Conservation (phyloP, 148 eudicot genomes). For the Silene conica region DNA sequence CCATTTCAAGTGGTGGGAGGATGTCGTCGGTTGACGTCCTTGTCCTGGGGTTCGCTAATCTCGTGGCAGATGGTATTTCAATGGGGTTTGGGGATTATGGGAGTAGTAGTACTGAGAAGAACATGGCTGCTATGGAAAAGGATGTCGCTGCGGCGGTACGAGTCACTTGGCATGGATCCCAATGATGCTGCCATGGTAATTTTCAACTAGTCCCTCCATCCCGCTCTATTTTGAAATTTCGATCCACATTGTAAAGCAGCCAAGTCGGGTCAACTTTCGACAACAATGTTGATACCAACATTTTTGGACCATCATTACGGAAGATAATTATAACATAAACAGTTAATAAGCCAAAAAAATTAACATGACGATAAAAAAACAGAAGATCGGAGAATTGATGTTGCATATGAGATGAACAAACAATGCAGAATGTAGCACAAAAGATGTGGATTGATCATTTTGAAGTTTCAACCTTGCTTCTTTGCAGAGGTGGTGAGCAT, state of each 20-base stretch:
- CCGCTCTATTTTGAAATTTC: not conserved
- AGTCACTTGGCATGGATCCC: constrained; percentile 50
- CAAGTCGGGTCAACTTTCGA: not conserved
- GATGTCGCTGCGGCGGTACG: constrained; percentile 37
- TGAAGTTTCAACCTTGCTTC: not conserved
- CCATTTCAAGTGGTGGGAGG: constrained; percentile 53
- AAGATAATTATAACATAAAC: too few relatives aligned
- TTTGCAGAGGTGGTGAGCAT: constrained; percentile 50
- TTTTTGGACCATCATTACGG: not conserved
- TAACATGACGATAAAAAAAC: not conserved
- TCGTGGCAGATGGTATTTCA: constrained; percentile 69
- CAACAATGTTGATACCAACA: too few relatives aligned
- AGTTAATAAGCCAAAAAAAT: too few relatives aligned
- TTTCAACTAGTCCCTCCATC: not conserved
- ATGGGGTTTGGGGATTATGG: constrained; percentile 78
- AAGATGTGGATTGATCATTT: not conserved
- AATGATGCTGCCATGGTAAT: constrained; percentile 43
- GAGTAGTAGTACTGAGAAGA: constrained; percentile 54
- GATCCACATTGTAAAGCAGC: not conserved
- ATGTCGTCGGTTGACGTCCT: constrained; percentile 63
- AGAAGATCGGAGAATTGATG: not conserved
- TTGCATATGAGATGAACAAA: not conserved
- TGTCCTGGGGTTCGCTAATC: constrained; percentile 61
- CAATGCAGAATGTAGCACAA: too few relatives aligned
- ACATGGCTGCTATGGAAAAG: constrained; percentile 51